Base-by-base conservation (phyloP, 768 basidiomycete genomes). In the Cystoderma amianthinum region DNA sequence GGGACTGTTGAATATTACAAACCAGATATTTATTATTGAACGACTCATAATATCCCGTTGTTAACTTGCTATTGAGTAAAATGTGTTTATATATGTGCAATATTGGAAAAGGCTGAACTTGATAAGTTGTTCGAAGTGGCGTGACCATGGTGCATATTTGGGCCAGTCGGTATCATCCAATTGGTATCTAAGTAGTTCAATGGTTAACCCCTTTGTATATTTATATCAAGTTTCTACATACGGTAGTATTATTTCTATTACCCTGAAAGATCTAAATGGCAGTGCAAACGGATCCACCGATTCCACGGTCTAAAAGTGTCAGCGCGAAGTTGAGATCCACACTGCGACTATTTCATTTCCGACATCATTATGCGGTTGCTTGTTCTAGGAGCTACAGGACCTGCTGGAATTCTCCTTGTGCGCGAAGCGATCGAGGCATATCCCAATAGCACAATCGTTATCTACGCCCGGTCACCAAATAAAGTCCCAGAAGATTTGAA, bases 361-460 rank as follows among this genome's bases (percentile, higher is more conserved):
- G n/a, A n/a, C n/a, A 36, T 35, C 39, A 33, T 17, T 39, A 49
- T 56, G 75, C 78, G 67, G 18, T 50, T 85, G 43, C 65, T 87
- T 41, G 64, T 87, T 44, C 67, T 88, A n/a, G 85, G 85, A 13
- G 79, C 70, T 17, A 88, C 85, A 2, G 84, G 85, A 1, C 68
- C 76, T 11, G 59, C 60, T 24, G 85, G 85, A 37, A 58, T 73
- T 34, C 67, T 71, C 13, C 64, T 86, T 44, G 67, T 80, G 43
- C 69, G 76, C 39, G 71, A 81, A 51, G 61, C 69, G 4, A 69
- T 87, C 13, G 52, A 61, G 13, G 59, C 60, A 16, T 60, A 61
- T 32, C 54, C 63, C 5, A 54, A 59, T 4, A 51, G 57, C 48
- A 63, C 68, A 3, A 49, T 86, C 46, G 65, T 85, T 44, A 48